These are phyloP conservation scores for Yamadazyma friedrichii DNA, from an alignment of 1,139 yeast species.

Conservation along the genomic window DNA sequence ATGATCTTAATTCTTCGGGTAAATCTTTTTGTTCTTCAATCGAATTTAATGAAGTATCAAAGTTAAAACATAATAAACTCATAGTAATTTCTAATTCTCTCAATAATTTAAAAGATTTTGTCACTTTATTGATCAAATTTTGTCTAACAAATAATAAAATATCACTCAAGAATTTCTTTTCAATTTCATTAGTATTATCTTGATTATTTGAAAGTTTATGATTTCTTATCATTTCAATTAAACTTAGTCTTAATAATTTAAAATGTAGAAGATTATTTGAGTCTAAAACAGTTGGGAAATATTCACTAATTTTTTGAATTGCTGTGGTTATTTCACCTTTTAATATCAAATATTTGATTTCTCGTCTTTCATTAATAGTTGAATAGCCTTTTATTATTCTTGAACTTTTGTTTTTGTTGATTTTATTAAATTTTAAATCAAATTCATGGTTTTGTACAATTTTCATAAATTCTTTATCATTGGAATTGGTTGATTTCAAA, in stretches of 20 bases:
- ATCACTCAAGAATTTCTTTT: constrained; percentile 50
- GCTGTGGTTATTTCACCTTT: constrained; percentile 51
- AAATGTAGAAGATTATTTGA: constrained; percentile 59
- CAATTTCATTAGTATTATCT: constrained; percentile 26
- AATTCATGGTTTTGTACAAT: constrained; percentile 9
- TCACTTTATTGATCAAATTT: constrained; percentile 57
- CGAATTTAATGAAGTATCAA: constrained; percentile 33
- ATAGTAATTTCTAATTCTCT: constrained; percentile 68
- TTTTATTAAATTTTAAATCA: constrained; percentile 9
- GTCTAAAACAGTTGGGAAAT: constrained; percentile 56
- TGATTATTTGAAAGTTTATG: constrained; percentile 33
- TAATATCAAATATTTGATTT: constrained; percentile 47
- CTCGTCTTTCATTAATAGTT: constrained; percentile 47
- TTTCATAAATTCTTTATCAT: constrained; percentile 6
- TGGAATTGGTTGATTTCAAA: constrained; percentile 7
- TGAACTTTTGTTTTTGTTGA: constrained; percentile 6
- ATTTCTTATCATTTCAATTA: constrained; percentile 62
- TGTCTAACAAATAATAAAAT: constrained; percentile 62
- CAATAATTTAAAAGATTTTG: constrained; percentile 48
- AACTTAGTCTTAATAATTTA: constrained; percentile 55
- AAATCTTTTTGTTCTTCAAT: constrained; percentile 41
- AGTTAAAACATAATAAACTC: constrained; percentile 61
- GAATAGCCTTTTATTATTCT: constrained; percentile 37
- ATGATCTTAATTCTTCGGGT: constrained; percentile 50
- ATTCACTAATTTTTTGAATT: constrained; percentile 42